phyloP scores from a whole-genome alignment of 495 filamentous ascomycete species.

The Penicilliopsis zonata region DNA sequence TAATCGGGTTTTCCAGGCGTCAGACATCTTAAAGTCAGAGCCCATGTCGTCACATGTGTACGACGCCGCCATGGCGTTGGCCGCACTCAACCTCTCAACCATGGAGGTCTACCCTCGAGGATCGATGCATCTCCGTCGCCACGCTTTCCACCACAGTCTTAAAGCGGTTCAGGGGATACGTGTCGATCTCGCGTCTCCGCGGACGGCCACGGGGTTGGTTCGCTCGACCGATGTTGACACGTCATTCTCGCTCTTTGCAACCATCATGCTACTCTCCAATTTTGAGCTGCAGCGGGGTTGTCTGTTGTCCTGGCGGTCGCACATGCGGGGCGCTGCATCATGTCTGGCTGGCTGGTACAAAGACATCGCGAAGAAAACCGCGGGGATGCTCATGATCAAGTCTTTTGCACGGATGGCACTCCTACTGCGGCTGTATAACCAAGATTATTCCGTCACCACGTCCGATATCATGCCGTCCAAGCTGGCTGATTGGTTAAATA shows the following conservation, averaged over 20 bases:
- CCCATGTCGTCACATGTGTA: conserved; percentile 1
- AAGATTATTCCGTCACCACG: conserved; percentile 1
- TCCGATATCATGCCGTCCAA: background rate
- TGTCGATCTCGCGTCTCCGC: background rate
- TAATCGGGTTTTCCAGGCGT: background rate
- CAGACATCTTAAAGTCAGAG: conserved; percentile 1
- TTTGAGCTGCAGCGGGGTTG: conserved; percentile 1
- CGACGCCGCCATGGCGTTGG: background rate
- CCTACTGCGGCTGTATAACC: conserved; percentile 1
- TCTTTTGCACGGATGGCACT: conserved; percentile 1
- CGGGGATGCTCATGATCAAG: background rate
- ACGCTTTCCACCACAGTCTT: conserved; percentile 2
- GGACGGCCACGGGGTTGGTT: background rate
- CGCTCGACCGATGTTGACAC: background rate
- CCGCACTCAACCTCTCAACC: background rate
- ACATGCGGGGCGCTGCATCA: conserved; percentile 1
- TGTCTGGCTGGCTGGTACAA: background rate
- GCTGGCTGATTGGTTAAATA: background rate
- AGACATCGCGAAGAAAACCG: background rate
- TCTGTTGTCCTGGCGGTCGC: background rate
- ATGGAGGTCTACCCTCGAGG: background rate
- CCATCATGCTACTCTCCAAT: conserved; percentile 1
- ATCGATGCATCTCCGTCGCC: conserved; percentile 1
- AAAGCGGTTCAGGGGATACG: conserved; percentile 1
- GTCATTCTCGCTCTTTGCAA: background rate